Base-by-base conservation (phyloP, 768 basidiomycete genomes). In the Gymnopilus junonius region DNA sequence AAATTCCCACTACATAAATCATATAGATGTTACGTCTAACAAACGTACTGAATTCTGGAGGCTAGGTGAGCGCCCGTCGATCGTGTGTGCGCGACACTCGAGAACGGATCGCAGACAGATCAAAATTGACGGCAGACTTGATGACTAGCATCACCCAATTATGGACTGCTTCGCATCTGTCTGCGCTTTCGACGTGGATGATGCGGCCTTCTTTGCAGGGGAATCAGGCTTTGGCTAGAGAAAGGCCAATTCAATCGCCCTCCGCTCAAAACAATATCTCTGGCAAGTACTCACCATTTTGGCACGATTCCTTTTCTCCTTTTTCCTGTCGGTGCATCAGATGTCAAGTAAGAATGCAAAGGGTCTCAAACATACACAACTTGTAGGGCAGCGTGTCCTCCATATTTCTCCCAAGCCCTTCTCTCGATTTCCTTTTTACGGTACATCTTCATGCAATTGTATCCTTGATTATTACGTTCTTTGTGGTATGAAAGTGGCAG, bases 321-420 rank as follows among this genome's bases (percentile, higher is more conserved):
- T 55, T 27, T 39, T 39, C 0, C 54, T 55, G 40, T n/a, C 2
- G 27, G 31, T 6, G 29, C 11, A 32, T 10, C 48, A 51, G 8
- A 1, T 15, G 4, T 48, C n/a, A 17, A 20, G 17, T 11, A 29
- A 17, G 20, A 32, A 32, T 14, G 7, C 1, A 8, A n/a, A n/a
- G 29, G 15, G 32, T 29, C 29, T 31, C 17, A 20, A 29, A 17
- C 54, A 17, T 27, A 55, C 54, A 37, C 54, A 8, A 37, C 54
- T 25, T 55, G 35, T 8, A 40, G 14, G 10, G 35, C 54, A 23
- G 17, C 39, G 7, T 17, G 54, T 5, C 54, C 67, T 21, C 71
- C 71, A 58, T 69, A 67, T 51, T 73, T 73, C 27, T 35, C 56
- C 72, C 71, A 71, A 2, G 67, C 69, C 57, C 45, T 58, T 29